Evolutionary conservation across 202 grass and related monocot genomes (phyloP).

Genomic region (Thinopyrum obtusiflorum): DNA sequence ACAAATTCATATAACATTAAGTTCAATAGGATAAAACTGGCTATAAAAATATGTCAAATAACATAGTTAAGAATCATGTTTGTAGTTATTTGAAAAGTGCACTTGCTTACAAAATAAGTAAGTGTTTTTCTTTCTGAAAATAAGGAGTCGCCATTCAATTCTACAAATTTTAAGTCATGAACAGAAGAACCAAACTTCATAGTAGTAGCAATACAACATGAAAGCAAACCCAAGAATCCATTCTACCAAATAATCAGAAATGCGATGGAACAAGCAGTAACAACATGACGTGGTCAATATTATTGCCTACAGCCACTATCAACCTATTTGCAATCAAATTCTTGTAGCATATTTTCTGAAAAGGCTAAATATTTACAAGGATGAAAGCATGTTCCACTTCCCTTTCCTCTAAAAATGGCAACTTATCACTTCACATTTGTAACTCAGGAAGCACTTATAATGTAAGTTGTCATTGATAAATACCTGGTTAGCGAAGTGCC

Average conservation of each 20-base stretch:
- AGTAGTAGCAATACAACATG: constrained; percentile 7
- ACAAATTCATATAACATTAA: constrained; percentile 19
- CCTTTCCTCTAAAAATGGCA: constrained; percentile 8
- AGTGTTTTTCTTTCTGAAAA: neutral
- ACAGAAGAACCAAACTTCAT: neutral
- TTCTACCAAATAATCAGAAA: constrained; percentile 23
- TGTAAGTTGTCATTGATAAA: neutral
- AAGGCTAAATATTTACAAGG: neutral
- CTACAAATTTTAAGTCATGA: constrained; percentile 10
- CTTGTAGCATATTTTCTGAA: neutral
- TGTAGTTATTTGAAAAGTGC: neutral
- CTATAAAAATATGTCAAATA: neutral
- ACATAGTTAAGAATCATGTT: constrained; percentile 3
- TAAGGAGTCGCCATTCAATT: neutral
- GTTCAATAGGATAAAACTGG: constrained; percentile 11
- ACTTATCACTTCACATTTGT: constrained; percentile 15
- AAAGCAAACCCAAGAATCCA: constrained; percentile 6
- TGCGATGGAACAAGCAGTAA: constrained; percentile 1
- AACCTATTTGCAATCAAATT: constrained; percentile 20
- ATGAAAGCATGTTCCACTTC: constrained; percentile 4
- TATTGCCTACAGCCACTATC: neutral
- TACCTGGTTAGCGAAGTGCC: constrained; percentile 60
- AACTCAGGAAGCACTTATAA: constrained; percentile 2
- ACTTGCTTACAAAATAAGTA: neutral
- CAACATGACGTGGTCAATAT: neutral